phyloP scores from a whole-genome alignment of 2,329 filamentous ascomycete species.

The Exophiala sideris region DNA sequence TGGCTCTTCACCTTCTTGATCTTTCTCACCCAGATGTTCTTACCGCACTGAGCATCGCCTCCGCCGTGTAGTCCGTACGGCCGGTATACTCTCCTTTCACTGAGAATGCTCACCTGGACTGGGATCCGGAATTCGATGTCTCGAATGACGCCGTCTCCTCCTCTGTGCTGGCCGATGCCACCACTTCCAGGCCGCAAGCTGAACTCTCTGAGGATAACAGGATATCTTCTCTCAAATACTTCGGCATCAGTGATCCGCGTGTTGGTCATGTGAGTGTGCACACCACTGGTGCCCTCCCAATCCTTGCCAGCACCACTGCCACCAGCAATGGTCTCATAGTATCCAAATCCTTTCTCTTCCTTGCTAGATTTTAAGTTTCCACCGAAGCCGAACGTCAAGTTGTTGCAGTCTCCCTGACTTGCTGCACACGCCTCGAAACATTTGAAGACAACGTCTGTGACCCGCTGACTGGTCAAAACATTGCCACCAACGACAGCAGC shows the following conservation, averaged over 20 bases:
- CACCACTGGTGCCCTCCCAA: slow-evolving; percentile 73
- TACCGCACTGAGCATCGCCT: slow-evolving; percentile 70
- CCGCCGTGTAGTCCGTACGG: slow-evolving; percentile 85
- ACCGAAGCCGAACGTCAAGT: slow-evolving; percentile 79
- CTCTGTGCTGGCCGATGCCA: slow-evolving; percentile 63
- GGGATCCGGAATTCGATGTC: slow-evolving; percentile 83
- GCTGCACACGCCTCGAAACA: slow-evolving; percentile 78
- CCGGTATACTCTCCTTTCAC: slow-evolving; percentile 69
- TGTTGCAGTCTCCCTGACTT: slow-evolving; percentile 77
- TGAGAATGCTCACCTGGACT: slow-evolving; percentile 75
- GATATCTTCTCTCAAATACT: slow-evolving; percentile 76
- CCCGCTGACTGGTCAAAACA: slow-evolving; percentile 72
- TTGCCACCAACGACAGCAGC: slow-evolving; percentile 82
- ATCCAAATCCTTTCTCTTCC: slow-evolving; percentile 70
- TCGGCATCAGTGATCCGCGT: slow-evolving; percentile 81
- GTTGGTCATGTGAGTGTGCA: slow-evolving; percentile 86
- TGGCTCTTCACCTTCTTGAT: slow-evolving; percentile 52
- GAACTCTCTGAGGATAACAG: slow-evolving; percentile 71
- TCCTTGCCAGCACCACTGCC: slow-evolving; percentile 71
- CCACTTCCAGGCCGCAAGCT: slow-evolving; percentile 62
- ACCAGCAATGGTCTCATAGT: slow-evolving; percentile 84
- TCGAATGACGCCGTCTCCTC: slow-evolving; percentile 72
- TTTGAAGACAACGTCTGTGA: slow-evolving; percentile 78
- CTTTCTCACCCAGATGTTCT: slow-evolving; percentile 83
- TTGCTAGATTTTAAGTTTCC: slow-evolving; percentile 50